phyloP scores from a whole-genome alignment of 805 yeast genomes.

The Nakazawaea sp. region DNA sequence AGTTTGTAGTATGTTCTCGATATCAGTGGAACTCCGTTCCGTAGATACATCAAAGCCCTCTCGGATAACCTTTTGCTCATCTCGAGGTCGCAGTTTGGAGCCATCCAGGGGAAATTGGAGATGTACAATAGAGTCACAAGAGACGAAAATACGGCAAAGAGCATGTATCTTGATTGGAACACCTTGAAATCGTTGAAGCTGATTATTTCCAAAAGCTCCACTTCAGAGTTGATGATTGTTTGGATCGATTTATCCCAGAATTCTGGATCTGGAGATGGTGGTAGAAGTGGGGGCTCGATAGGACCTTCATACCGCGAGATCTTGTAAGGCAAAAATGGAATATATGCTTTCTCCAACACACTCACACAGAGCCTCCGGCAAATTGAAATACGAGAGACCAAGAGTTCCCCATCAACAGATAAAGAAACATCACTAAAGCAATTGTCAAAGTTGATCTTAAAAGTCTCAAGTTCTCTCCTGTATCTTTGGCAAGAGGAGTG shows the following conservation, averaged over 20 bases:
- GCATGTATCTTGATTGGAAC: not conserved
- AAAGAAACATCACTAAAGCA: too few species aligned
- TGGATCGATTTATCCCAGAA: not conserved
- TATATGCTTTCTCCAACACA: not conserved
- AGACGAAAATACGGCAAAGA: not conserved
- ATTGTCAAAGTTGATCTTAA: too few species aligned
- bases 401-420: too few species aligned
- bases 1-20: not conserved
- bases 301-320: not conserved
- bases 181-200: too few species aligned
- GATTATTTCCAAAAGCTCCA: too few species aligned
- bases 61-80: not conserved
- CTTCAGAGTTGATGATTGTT: not conserved
- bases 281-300: not conserved
- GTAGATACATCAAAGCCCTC: not conserved
- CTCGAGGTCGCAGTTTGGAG: not conserved
- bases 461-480: too few species aligned
- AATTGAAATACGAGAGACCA: too few species aligned
- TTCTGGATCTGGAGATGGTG: not conserved
- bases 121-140: not conserved
- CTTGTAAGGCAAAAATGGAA: not conserved
- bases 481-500: too few species aligned
- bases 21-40: not conserved
- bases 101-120: not conserved
- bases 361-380: not conserved